Base-by-base conservation (phyloP, 371 early-diverging fungal species). In the Mortierella polycephala region DNA sequence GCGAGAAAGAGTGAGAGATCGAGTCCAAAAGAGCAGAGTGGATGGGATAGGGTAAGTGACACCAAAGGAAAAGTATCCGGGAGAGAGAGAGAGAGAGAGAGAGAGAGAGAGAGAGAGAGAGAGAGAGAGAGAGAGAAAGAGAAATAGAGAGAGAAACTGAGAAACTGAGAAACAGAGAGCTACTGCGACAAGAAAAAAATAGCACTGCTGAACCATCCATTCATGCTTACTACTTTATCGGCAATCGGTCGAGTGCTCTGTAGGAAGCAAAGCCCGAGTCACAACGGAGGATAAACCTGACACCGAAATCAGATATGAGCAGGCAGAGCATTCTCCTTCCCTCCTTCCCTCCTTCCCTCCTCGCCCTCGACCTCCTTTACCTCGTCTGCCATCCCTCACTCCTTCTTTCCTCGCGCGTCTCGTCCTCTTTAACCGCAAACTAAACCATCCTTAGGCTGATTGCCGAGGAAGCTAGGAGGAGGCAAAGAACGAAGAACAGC, bases 31-130 rank as follows among this genome's bases (percentile, higher is more conserved):
- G 41, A 6, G 14, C 37, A 37, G 18, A 14, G 42, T 16, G 18
- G 30, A 40, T 39, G 51, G n/a, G 61, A 30, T 16, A 39, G n/a
- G 9, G 45, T 20, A 40, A 42, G 52, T n/a, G n/a, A n/a, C n/a
- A n/a, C n/a, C n/a, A n/a, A n/a, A n/a, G 44, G 44, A 14, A 11
- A 51, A 53, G 21, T 21, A 39, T 46, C 18, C 20, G 16, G 8
- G 47, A 23, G 18, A 20, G 20, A 59, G 50, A 40, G 20, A 54
- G 54, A 52, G 18, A 52, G 12, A 6, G 47, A 16, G 14, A n/a
- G 49, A 39, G 54, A 54, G 39, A 18, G 30, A 12, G 21, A 54
- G 45, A 10, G 45, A 44, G 54, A 53, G 46, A 45, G 63, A 42
- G 55, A 46, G 45, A 47, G 49, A 46, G 60, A 30, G 16, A 20